These are phyloP conservation scores for Leonotis leonurus DNA, from an alignment of 257 asterid genomes.

Conservation along the genomic window DNA sequence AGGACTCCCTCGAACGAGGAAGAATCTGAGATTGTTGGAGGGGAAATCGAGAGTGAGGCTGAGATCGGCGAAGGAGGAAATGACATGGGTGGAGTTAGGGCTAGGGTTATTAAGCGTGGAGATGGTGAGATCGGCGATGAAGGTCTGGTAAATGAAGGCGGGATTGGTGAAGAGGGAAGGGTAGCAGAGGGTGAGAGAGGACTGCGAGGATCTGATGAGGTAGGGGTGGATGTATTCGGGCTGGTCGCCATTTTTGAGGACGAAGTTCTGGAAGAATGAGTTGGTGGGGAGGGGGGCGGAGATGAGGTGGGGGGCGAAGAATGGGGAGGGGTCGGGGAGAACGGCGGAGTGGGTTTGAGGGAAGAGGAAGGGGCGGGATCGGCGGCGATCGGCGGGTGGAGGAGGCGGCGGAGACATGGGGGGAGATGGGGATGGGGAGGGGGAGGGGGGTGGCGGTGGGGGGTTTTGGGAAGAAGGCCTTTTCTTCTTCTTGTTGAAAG, in stretches of 20 bases:
- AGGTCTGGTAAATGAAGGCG: conserved; percentile 54
- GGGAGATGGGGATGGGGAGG: conserved; percentile 16
- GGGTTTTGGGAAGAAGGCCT: conserved; percentile 9
- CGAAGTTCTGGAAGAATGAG: conserved; percentile 79
- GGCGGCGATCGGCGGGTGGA: conserved; percentile 11
- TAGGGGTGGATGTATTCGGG: conserved; percentile 87
- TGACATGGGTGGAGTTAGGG: conserved; percentile 39
- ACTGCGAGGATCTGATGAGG: conserved; percentile 47
- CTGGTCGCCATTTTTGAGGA: conserved; percentile 79
- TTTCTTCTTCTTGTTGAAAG: conserved; percentile 33
- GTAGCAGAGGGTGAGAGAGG: conserved; percentile 57
- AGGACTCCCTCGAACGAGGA: conserved; percentile 83
- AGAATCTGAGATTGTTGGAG: conserved; percentile 55
- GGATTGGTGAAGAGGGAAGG: conserved; percentile 54
- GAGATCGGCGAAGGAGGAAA: conserved; percentile 66
- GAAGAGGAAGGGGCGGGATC: conserved; percentile 52
- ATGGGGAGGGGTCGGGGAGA: conserved; percentile 76
- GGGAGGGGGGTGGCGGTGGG: conserved; percentile 19
- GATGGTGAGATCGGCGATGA: conserved; percentile 52
- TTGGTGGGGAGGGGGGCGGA: conserved; percentile 72
- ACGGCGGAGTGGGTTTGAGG: conserved; percentile 61
- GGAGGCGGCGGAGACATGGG: conserved; percentile 32
- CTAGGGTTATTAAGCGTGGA: conserved; percentile 40
- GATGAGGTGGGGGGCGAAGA: conserved; percentile 64
- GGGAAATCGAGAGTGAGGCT: conserved; percentile 77